Evolutionary conservation across 495 filamentous ascomycete species (phyloP).

Genomic region (Diplogelasinospora grovesii): DNA sequence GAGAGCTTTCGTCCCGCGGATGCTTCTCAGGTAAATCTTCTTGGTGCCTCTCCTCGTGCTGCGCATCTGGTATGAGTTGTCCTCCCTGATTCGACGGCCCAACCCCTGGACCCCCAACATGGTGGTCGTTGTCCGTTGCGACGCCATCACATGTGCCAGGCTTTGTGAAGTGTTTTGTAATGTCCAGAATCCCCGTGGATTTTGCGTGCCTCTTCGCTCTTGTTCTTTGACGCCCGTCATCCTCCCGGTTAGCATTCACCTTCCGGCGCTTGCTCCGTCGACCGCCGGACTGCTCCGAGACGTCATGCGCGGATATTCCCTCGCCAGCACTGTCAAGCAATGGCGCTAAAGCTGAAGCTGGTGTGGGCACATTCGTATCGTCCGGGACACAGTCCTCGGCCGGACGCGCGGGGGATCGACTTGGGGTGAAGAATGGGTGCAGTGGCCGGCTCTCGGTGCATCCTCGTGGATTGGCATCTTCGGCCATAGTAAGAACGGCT

Average conservation of each 20-base stretch:
- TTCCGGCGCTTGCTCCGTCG: slow-evolving; percentile 46
- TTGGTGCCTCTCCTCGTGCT: not conserved
- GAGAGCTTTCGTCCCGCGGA: not conserved
- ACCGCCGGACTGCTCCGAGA: slow-evolving; percentile 25
- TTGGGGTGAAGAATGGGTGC: slow-evolving; percentile 26
- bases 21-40: not conserved
- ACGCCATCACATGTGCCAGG: slow-evolving; percentile 4
- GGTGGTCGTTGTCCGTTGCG: not conserved
- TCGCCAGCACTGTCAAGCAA: not conserved
- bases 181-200: slow-evolving; percentile 8
- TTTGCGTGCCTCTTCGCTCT: slow-evolving; percentile 13
- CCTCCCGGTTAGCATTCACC: slow-evolving; percentile 22
- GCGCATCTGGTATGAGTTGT: not conserved
- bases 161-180: slow-evolving; percentile 12
- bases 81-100: not conserved
- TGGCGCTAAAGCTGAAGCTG: too few species aligned
- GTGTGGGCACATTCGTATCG: not conserved
- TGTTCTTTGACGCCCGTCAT: slow-evolving; percentile 7
- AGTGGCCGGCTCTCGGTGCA: slow-evolving; percentile 14
- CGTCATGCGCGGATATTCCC: slow-evolving; percentile 4
- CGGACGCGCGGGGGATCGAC: slow-evolving; percentile 3
- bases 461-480: slow-evolving; percentile 9
- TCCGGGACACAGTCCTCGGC: not conserved
- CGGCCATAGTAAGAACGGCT: slow-evolving; percentile 22
- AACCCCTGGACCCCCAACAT: not conserved